Percentiles rank a stretch among this genome's conserved stretches.
These are phyloP conservation scores for Sporobolomyces pararoseus DNA, from an alignment of 768 basidiomycete species.

Conservation along the genomic window DNA sequence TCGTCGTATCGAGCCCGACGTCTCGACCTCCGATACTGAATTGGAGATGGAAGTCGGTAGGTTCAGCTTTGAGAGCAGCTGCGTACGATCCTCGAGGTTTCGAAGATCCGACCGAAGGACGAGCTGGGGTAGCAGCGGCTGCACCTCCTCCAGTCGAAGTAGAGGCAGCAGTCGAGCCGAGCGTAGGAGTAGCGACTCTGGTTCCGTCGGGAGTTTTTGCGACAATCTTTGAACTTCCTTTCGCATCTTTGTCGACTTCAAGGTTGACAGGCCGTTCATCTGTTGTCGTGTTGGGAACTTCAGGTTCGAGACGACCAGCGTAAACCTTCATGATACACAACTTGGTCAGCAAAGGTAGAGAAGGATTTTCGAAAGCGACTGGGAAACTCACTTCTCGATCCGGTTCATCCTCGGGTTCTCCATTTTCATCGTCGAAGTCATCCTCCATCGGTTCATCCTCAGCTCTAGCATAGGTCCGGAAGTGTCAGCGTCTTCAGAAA, in stretches of 20 bases:
- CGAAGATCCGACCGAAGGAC: not conserved
- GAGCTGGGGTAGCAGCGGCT: constrained; percentile 38
- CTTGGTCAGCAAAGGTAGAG: not conserved
- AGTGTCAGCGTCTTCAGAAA: not conserved
- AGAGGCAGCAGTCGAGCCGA: constrained; percentile 51
- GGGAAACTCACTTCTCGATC: constrained; percentile 15
- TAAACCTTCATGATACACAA: constrained; percentile 25
- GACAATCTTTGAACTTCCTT: constrained; percentile 79
- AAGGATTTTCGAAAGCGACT: not conserved
- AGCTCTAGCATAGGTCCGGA: not conserved
- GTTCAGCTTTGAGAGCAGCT: constrained; percentile 84
- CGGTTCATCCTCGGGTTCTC: constrained; percentile 16
- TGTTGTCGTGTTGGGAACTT: not conserved
- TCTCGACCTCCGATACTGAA: constrained; percentile 87
- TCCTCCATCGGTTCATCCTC: constrained; percentile 7
- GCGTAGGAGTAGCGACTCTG: constrained; percentile 79
- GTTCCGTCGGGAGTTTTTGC: constrained; percentile 97
- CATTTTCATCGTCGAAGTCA: constrained; percentile 16
- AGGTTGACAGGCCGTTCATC: constrained; percentile 44
- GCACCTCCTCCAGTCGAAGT: constrained; percentile 49
- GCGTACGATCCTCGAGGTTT: constrained; percentile 66
- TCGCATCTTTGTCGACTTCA: constrained; percentile 51
- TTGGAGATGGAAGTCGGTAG: constrained; percentile 93
- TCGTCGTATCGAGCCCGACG: constrained; percentile 79
- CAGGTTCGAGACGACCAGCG: constrained; percentile 8